Evolutionary conservation across 345 rosid species (phyloP).

Genomic region (Gossypium rotundifolium): DNA sequence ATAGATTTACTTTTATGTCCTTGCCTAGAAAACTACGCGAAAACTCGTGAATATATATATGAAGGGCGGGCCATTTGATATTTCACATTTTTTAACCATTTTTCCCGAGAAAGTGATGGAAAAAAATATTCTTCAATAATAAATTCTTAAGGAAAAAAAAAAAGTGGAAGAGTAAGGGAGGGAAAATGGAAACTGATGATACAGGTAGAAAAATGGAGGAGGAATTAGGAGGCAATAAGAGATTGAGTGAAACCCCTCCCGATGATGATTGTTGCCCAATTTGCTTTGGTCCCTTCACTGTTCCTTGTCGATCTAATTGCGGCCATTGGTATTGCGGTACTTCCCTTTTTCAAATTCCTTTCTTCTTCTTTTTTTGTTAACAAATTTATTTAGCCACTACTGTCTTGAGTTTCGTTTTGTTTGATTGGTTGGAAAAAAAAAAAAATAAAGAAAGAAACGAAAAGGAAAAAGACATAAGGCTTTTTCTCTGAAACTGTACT

Average conservation of each 20-base stretch:
- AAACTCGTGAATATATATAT: background rate
- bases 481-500: background rate
- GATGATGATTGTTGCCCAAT: conserved; percentile 78
- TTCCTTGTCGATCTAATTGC: conserved; percentile 74
- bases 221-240: conserved; percentile 11
- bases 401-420: background rate
- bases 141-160: background rate
- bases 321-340: conserved; percentile 96
- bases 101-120: background rate
- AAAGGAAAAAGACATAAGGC: background rate
- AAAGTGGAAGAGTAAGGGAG: background rate
- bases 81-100: background rate
- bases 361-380: background rate
- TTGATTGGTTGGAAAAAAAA: conserved; percentile 6
- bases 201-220: conserved; percentile 9
- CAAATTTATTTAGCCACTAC: background rate
- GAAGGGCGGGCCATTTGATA: background rate
- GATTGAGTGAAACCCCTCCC: conserved; percentile 45
- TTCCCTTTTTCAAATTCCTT: conserved; percentile 1
- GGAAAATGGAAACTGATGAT: background rate
- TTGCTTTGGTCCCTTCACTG: conserved; percentile 57
- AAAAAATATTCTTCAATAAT: background rate
- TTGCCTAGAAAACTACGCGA: background rate
- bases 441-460: background rate
- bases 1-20: no score